A percentile compares a stretch with the other conserved stretches of the same genome.
phyloP scores from a whole-genome alignment of 805 yeast species.

The Schizosaccharomyces japonicus region DNA sequence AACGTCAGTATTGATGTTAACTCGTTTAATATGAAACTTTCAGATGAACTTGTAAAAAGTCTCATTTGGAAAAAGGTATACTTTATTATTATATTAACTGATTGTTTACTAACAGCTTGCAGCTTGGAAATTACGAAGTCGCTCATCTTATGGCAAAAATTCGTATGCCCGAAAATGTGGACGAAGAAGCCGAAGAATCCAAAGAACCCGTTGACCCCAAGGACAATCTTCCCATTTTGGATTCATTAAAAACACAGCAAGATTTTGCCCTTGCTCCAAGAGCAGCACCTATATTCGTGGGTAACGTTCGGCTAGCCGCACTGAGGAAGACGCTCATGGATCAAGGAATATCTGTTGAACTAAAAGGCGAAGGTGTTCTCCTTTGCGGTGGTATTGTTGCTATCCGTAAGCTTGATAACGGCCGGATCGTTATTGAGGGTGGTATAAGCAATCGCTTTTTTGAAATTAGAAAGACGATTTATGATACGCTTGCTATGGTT shows the following conservation, averaged over 20 bases:
- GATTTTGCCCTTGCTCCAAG: slow-evolving; percentile 8
- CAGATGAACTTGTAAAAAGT: slow-evolving; percentile 33
- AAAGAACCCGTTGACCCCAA: slow-evolving; percentile 4
- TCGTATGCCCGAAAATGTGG: neutral
- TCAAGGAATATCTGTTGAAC: slow-evolving; percentile 52
- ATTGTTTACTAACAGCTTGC: too few relatives aligned
- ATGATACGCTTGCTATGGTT: slow-evolving; percentile 3
- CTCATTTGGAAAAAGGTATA: slow-evolving; percentile 71
- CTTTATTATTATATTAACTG: too few relatives aligned
- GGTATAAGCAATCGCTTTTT: slow-evolving; percentile 51
- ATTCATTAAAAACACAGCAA: slow-evolving; percentile 5
- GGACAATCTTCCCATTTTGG: slow-evolving; percentile 1
- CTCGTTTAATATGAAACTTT: slow-evolving; percentile 41
- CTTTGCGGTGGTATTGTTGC: slow-evolving; percentile 61
- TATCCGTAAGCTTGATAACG: slow-evolving; percentile 54
- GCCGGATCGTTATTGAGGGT: slow-evolving; percentile 73
- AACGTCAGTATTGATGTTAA: slow-evolving; percentile 24
- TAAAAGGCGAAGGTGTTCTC: slow-evolving; percentile 76
- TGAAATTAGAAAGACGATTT: slow-evolving; percentile 22
- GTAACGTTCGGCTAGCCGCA: slow-evolving; percentile 68
- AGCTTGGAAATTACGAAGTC: slow-evolving; percentile 45
- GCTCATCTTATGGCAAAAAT: slow-evolving; percentile 62
- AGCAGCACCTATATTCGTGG: slow-evolving; percentile 39
- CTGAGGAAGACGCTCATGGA: slow-evolving; percentile 37
- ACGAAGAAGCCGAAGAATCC: slow-evolving; percentile 6